phyloP scores from a whole-genome alignment of 495 filamentous ascomycete species.

The Annulohypoxylon stygium region DNA sequence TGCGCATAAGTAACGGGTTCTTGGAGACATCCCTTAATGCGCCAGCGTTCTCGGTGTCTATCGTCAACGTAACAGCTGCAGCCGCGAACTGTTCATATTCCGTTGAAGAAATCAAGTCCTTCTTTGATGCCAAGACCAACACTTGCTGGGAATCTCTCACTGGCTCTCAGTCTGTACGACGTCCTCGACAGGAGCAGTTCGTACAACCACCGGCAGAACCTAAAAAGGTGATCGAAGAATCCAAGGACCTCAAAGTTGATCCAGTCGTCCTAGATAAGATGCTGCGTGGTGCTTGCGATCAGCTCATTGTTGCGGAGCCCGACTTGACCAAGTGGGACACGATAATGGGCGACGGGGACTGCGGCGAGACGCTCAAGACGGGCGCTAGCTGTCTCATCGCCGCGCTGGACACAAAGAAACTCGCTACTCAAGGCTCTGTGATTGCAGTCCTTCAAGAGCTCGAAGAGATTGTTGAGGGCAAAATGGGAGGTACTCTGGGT shows the following conservation, averaged over 20 bases:
- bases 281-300: conserved; percentile 64
- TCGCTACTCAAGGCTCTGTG: conserved; percentile 61
- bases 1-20: conserved; percentile 65
- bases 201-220: conserved; percentile 55
- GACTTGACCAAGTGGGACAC: conserved; percentile 73
- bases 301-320: conserved; percentile 67
- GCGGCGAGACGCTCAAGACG: conserved; percentile 70
- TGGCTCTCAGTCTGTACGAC: conserved; percentile 54
- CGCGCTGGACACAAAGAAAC: conserved; percentile 50
- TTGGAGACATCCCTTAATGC: conserved; percentile 74
- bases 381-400: conserved; percentile 59
- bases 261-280: conserved; percentile 61
- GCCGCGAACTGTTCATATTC: conserved; percentile 60
- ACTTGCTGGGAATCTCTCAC: conserved; percentile 65
- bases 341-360: conserved; percentile 75
- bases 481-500: conserved; percentile 72
- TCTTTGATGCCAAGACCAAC: conserved; percentile 67
- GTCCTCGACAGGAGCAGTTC: conserved; percentile 57
- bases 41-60: conserved; percentile 71
- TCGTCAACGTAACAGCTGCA: conserved; percentile 67
- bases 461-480: conserved; percentile 68
- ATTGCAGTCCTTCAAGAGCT: conserved; percentile 65
- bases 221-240: conserved; percentile 52
- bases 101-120: conserved; percentile 63
- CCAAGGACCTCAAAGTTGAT: conserved; percentile 58